Evolutionary conservation across 441 rosid genomes (phyloP).

Genomic region (Jatropha podagrica): DNA sequence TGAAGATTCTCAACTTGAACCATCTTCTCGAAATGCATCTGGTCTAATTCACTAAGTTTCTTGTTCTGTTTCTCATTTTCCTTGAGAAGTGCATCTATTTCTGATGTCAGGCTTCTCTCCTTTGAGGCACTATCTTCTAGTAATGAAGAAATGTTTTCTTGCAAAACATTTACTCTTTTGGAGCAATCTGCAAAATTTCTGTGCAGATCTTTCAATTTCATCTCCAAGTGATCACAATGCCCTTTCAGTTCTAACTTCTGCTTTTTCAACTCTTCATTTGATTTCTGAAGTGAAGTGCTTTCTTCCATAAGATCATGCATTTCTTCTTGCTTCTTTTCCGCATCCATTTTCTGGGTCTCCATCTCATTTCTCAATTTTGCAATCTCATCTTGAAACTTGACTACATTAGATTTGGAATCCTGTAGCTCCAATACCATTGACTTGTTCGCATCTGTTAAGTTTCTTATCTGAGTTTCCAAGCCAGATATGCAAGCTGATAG

Average conservation of each 20-base stretch:
- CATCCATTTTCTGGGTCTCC: slow-evolving; percentile 28
- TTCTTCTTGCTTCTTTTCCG: slow-evolving; percentile 28
- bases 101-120: slow-evolving; percentile 38
- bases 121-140: slow-evolving; percentile 40
- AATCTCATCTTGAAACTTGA: slow-evolving; percentile 35
- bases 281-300: slow-evolving; percentile 34
- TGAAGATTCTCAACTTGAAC: too few relatives aligned
- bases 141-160: slow-evolving; percentile 39
- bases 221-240: slow-evolving; percentile 37
- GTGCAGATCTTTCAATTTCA: slow-evolving; percentile 28
- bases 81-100: slow-evolving; percentile 38
- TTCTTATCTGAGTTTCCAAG: slow-evolving; percentile 41
- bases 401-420: slow-evolving; percentile 29
- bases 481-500: slow-evolving; percentile 30
- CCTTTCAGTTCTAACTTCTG: slow-evolving; percentile 40
- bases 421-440: slow-evolving; percentile 32
- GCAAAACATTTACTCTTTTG: slow-evolving; percentile 34
- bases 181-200: slow-evolving; percentile 35
- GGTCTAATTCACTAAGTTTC: slow-evolving; percentile 34
- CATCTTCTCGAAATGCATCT: slow-evolving; percentile 6
- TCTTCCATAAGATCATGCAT: slow-evolving; percentile 34
- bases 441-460: slow-evolving; percentile 36
- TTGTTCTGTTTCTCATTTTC: slow-evolving; percentile 42
- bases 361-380: slow-evolving; percentile 31
- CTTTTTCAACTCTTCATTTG: slow-evolving; percentile 37